A percentile compares a stretch with the other conserved stretches of the same genome.
These are phyloP conservation scores for Eimeria zaria DNA, from an alignment of 169 alveolate genomes.

Conservation along the genomic window DNA sequence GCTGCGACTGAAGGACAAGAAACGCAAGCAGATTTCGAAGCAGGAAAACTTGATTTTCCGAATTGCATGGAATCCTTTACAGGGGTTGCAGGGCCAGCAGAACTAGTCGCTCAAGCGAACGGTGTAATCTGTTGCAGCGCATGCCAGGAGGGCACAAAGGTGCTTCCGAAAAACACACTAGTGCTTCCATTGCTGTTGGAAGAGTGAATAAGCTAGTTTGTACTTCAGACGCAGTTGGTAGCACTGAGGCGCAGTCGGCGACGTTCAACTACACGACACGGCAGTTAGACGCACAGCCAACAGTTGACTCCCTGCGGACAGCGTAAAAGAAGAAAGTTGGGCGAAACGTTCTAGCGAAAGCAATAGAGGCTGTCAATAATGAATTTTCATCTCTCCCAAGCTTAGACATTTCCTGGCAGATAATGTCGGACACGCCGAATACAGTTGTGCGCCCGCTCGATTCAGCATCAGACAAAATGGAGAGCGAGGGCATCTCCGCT, in stretches of 20 bases:
- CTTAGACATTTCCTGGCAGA: not conserved
- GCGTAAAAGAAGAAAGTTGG: not conserved
- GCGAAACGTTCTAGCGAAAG: not conserved
- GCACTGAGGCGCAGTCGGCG: not conserved
- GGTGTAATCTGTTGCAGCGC: not conserved
- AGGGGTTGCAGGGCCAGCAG: not conserved
- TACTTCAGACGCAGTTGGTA: not conserved
- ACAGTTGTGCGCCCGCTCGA: not conserved
- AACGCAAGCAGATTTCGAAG: not conserved
- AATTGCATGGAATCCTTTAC: not conserved
- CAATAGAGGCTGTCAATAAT: not conserved
- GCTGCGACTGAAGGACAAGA: not conserved
- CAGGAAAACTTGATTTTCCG: not conserved
- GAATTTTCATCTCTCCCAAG: not conserved
- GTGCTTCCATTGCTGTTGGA: not conserved
- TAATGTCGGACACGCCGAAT: not conserved
- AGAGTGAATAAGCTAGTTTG: not conserved
- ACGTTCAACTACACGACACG: not conserved
- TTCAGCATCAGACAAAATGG: not conserved
- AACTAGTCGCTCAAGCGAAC: not conserved
- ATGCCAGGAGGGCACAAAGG: not conserved
- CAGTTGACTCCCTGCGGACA: not conserved
- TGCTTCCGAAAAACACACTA: not conserved
- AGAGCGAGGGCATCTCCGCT: not conserved
- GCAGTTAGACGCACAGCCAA: not conserved